Base-by-base conservation (phyloP, 2,329 filamentous ascomycete species). In the Penicillium fuscoglaucum region DNA sequence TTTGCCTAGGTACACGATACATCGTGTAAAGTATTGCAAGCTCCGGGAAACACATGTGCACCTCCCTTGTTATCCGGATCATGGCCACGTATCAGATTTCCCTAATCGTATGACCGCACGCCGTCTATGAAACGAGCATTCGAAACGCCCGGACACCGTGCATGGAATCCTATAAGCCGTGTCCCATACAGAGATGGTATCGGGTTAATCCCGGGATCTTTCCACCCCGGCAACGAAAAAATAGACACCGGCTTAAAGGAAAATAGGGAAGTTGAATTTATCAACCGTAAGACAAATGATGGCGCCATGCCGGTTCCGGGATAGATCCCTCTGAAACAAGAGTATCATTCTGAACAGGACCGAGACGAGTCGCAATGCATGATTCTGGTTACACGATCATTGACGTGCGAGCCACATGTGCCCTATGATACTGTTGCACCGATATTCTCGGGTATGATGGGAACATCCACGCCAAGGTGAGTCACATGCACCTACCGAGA, bases 321-420 rank as follows among this genome's bases (percentile, higher is more conserved):
- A 48, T 44, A 47, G 39, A 21, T 28, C n/a, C n/a, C n/a, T 29
- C 5, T 60, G 40, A 52, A 61, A 47, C 51, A 61, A 13, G 24
- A 24, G 43, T 41, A 57, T 59, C 46, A 66, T 65, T 59, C 3
- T 8, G 33, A 66, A 55, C 29, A 28, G 51, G 52, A 51, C 63
- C 17, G 49, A 47, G 29, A 56, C 26, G 33, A 29, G 40, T 56
- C 52, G 41, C 35, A 54, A 46, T 52, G 21, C 39, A 45, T 41
- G 44, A 49, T 39, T 55, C 5, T 35, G 49, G 63, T 64, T 61
- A 59, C 58, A 62, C 55, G 24, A 44, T 59, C 52, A 59, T 51
- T 43, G 43, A 48, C 3, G 51, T 50, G 47, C 57, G 62, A 66
- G 46, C 55, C 45, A 59, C 52, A 19, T 13, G 17, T 8, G 6